Evolutionary conservation across 768 basidiomycete species (phyloP).

Genomic region (Termitomyces sp.): DNA sequence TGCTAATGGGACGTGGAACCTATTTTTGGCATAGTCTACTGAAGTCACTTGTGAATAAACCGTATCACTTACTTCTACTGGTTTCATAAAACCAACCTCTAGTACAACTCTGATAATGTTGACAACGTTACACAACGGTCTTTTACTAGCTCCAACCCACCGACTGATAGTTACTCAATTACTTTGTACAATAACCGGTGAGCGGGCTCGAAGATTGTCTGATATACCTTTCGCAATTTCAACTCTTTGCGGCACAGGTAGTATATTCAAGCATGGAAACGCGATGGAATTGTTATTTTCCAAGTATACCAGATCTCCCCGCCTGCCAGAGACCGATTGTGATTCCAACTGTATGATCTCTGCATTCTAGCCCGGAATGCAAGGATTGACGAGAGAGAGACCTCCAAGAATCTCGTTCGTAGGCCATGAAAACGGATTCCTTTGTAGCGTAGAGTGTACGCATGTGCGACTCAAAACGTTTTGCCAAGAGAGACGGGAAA

Average conservation of each 20-base stretch:
- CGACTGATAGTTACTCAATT: conserved; percentile 27
- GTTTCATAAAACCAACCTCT: conserved; percentile 19
- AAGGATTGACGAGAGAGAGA: conserved; percentile 35
- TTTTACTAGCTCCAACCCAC: conserved; percentile 26
- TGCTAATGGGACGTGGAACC: conserved; percentile 26
- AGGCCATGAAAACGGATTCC: conserved; percentile 14
- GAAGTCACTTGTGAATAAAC: neutral
- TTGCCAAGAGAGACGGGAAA: conserved; percentile 18
- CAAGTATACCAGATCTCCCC: conserved; percentile 30
- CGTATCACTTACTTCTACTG: conserved; percentile 26
- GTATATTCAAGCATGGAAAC: conserved; percentile 38
- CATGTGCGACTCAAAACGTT: neutral
- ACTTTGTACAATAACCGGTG: conserved; percentile 35
- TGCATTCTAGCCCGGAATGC: conserved; percentile 40
- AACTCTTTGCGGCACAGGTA: conserved; percentile 21
- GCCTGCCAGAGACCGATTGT: conserved; percentile 45
- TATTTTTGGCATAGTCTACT: conserved; percentile 7
- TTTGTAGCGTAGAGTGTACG: conserved; percentile 11
- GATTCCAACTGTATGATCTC: conserved; percentile 20
- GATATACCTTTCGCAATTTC: conserved; percentile 27
- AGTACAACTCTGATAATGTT: conserved; percentile 34
- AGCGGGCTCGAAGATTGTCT: conserved; percentile 28
- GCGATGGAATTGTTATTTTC: conserved; percentile 31
- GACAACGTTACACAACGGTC: conserved; percentile 37
- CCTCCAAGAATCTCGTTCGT: conserved; percentile 27